Evolutionary conservation across 352 stramenopile genomes (phyloP), one percentile per base, ranked within the genome.

Genomic region (Hyaloperonospora arabidopsidis): DNA sequence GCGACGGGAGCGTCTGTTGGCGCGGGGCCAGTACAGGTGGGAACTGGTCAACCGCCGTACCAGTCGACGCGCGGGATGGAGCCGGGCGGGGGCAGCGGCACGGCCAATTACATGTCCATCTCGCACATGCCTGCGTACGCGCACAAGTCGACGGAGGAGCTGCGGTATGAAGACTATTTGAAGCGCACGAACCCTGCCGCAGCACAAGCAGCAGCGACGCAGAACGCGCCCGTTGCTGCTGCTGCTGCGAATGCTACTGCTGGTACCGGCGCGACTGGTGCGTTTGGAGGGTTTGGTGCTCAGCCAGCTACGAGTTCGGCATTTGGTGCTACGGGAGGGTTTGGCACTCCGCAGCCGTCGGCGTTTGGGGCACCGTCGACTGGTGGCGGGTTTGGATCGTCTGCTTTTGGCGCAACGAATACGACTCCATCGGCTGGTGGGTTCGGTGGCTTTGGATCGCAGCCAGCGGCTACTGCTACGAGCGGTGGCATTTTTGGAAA

Each of bases 151-250:
- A 65, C 61, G 1, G 80, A 90, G 61, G 80, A 90, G 48, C 59
- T 90, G 8, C 77, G 80, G 10, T 87, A 77, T 36, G 81, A 89
- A 70, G 81, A 91, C 32, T 89, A 89, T 36, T 51, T 88, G 44
- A 90, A 90, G 65, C 76, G 76, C 35, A 85, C 72, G 6, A 76
- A 90, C 54, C 76, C 79, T 10, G 66, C 68, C 29, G 61, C 73
- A 7, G 67, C 70, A 10, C 63, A 80, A 40, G 72, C 74, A 6
- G 65, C 64, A 0, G 64, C 72, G 13, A 68, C 63, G 23, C 52
- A 79, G 49, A 83, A 82, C 32, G 70, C 67, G 8, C 72, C 74
- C 17, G 57, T 71, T 10, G 70, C 74, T 22, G 57, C 70, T 6
- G 63, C 61, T 10, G 59, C 40, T 12, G 64, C 72, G 0, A 65